phyloP scores from a whole-genome alignment of 2,329 filamentous ascomycete genomes.

The Pseudocercospora fijiensis region DNA sequence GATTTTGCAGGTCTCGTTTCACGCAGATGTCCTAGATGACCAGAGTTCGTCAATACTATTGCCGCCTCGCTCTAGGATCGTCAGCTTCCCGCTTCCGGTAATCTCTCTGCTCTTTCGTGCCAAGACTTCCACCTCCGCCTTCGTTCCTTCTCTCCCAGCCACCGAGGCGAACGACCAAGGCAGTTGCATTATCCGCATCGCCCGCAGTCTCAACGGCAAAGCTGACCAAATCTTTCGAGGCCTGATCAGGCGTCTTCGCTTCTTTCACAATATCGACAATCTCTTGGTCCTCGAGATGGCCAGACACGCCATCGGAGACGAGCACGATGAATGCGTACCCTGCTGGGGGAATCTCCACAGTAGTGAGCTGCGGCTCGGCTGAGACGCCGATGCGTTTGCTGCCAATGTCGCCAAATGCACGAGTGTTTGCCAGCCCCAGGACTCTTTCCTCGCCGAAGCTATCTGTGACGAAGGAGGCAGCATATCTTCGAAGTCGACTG shows the following conservation, averaged over 20 bases:
- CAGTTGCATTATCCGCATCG: conserved; percentile 64
- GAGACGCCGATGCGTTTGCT: conserved; percentile 91
- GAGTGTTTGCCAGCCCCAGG: conserved; percentile 86
- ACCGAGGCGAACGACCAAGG: conserved; percentile 61
- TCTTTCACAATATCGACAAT: conserved; percentile 96
- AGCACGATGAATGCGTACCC: conserved; percentile 89
- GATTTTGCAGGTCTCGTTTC: not conserved
- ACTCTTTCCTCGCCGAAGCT: conserved; percentile 98
- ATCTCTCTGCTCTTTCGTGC: conserved; percentile 88
- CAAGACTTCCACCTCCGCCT: conserved; percentile 82
- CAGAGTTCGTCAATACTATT: conserved; percentile 19
- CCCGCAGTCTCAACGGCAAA: conserved; percentile 81
- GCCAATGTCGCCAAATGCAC: conserved; percentile 88
- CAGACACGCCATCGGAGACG: conserved; percentile 84
- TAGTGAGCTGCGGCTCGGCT: conserved; percentile 84
- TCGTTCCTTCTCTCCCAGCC: conserved; percentile 71
- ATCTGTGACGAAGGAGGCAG: conserved; percentile 84
- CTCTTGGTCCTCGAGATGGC: conserved; percentile 85
- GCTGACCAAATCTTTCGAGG: conserved; percentile 71
- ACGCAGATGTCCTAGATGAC: not conserved
- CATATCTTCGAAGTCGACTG: conserved; percentile 78
- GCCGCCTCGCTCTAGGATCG: conserved; percentile 72
- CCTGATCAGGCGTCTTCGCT: conserved; percentile 84
- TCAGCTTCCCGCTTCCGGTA: conserved; percentile 76
- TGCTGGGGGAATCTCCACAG: conserved; percentile 74